Evolutionary conservation across 2,329 filamentous ascomycete species (phyloP).

Genomic region (Trichoderma atroviride): DNA sequence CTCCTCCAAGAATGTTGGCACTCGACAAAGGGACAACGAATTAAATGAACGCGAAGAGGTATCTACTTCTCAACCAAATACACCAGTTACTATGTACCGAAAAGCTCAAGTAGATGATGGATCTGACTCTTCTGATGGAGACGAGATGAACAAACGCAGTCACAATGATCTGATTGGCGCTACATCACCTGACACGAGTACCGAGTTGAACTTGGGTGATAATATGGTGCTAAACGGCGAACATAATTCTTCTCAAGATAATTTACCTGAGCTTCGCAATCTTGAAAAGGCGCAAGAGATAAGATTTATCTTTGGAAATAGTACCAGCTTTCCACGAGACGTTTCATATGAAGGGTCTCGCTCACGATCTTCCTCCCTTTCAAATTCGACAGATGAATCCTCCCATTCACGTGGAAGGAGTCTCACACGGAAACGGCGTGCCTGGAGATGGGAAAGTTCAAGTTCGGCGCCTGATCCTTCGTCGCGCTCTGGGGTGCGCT

Average conservation of each 20-base stretch:
- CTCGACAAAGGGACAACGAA: not conserved
- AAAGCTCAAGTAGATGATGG: not conserved
- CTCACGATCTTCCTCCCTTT: not conserved
- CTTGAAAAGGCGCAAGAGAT: not conserved
- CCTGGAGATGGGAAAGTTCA: not conserved
- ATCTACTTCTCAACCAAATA: not conserved
- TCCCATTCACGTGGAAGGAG: not conserved
- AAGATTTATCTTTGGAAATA: not conserved
- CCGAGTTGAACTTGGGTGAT: not conserved
- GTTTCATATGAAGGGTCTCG: not conserved
- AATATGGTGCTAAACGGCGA: not conserved
- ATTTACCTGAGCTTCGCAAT: rapidly evolving
- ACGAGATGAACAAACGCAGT: not conserved
- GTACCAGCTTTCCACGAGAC: not conserved
- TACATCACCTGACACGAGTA: not conserved
- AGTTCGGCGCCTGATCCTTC: not conserved
- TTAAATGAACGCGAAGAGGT: not conserved
- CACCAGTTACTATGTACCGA: not conserved
- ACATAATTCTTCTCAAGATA: rapidly evolving
- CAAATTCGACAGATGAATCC: not conserved
- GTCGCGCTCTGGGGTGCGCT: not conserved
- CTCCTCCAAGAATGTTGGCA: not conserved
- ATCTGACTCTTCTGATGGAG: not conserved
- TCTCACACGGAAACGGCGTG: not conserved
- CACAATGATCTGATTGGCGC: not conserved